Percentiles rank a stretch among this genome's conserved stretches.
phyloP scores from a whole-genome alignment of 2,329 filamentous ascomycete genomes.

The Verticillium nonalfalfae region DNA sequence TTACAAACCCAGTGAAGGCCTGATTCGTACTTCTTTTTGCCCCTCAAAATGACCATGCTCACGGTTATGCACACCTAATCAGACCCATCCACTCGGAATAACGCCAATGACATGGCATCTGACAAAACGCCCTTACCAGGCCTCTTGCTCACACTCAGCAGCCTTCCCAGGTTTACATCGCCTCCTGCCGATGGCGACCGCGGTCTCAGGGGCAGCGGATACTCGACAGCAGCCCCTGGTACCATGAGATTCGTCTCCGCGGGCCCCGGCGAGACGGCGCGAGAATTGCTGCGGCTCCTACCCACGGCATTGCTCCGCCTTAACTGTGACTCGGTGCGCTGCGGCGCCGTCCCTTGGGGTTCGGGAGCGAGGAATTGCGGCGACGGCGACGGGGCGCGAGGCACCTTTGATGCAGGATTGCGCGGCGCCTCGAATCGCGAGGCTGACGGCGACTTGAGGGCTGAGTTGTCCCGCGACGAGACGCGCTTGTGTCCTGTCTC shows the following conservation, averaged over 20 bases:
- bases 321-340: not conserved
- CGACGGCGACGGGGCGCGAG: not conserved
- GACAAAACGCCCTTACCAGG: constrained; percentile 9
- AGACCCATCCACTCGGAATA: constrained; percentile 12
- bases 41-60: too few species aligned
- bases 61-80: not conserved
- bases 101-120: constrained; percentile 13
- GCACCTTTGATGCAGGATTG: not conserved
- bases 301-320: constrained; percentile 1
- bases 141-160: constrained; percentile 10
- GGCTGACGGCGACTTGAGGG: constrained; percentile 3
- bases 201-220: not conserved
- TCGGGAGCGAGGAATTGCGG: not conserved
- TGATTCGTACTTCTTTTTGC: too few species aligned
- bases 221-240: not conserved
- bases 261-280: not conserved
- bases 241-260: not conserved
- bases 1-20: too few species aligned
- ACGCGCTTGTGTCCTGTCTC: not conserved
- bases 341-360: not conserved
- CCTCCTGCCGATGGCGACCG: constrained; percentile 5
- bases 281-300: constrained; percentile 3
- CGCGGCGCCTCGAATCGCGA: constrained; percentile 14
- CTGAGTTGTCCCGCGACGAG: not conserved
- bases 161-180: constrained; percentile 7